Percentiles rank a stretch among this genome's conserved stretches.
These are phyloP conservation scores for Lycium barbarum DNA, from an alignment of 257 asterid species.

Conservation along the genomic window DNA sequence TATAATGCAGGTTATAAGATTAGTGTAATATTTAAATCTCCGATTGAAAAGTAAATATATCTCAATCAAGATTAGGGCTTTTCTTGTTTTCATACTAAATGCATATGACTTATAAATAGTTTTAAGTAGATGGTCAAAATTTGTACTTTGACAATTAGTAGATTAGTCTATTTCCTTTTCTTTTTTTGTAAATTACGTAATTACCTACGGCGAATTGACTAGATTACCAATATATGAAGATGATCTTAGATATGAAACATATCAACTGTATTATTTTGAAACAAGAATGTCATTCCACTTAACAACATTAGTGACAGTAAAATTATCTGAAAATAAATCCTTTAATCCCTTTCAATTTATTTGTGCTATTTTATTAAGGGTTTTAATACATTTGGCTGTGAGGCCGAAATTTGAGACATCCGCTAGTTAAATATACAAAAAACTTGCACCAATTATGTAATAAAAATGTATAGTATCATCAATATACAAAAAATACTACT, in stretches of 20 bases:
- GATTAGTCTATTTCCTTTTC: background rate
- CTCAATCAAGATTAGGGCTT: background rate
- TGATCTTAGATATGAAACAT: background rate
- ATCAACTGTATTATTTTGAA: background rate
- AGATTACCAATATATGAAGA: background rate
- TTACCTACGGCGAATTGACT: conserved; percentile 27
- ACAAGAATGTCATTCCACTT: conserved; percentile 21
- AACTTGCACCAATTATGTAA: no score
- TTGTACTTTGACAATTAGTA: background rate
- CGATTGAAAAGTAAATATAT: background rate
- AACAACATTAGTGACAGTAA: background rate
- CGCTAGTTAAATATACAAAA: no score
- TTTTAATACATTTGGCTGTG: no score
- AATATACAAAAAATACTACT: no score
- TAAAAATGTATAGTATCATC: no score
- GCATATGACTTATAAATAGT: background rate
- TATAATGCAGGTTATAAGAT: background rate
- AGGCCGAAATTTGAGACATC: no score
- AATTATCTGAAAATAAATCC: background rate
- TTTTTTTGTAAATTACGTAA: background rate
- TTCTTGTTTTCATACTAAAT: conserved; percentile 6
- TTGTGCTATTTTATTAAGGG: background rate
- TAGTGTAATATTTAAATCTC: background rate
- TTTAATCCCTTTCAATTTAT: background rate
- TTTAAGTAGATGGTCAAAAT: background rate